Percentiles rank a stretch among this genome's conserved stretches.
Conservation (phyloP, 805 yeast species). For the Ogataea methanolica region DNA sequence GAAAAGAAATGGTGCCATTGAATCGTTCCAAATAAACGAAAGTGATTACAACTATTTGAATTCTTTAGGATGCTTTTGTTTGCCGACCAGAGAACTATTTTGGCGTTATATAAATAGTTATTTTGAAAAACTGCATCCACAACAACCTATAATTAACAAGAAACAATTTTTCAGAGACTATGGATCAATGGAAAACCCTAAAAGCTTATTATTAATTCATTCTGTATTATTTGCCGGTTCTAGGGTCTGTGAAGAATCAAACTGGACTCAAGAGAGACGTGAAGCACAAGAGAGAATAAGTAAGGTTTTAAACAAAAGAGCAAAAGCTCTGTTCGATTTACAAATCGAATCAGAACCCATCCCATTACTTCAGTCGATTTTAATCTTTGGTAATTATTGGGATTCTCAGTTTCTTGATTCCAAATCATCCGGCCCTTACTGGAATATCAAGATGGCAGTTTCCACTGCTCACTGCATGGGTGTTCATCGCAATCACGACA, state of each 20-base stretch:
- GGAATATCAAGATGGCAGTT: constrained; percentile 62
- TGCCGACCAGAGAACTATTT: constrained; percentile 58
- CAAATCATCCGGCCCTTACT: constrained; percentile 60
- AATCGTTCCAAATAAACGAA: constrained; percentile 10
- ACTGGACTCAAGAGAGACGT: constrained; percentile 39
- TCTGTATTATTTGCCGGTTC: constrained; percentile 68
- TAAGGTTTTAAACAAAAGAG: constrained; percentile 62
- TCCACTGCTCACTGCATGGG: constrained; percentile 75
- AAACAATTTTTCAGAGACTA: constrained; percentile 55
- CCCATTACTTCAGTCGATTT: constrained; percentile 54
- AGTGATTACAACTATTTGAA: constrained; percentile 19
- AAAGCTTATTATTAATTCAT: constrained; percentile 59
- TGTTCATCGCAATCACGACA: constrained; percentile 47
- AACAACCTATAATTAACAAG: constrained; percentile 63
- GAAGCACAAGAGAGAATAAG: constrained; percentile 33
- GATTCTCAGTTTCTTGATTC: constrained; percentile 69
- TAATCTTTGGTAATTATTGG: constrained; percentile 65
- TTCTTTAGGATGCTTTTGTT: constrained; percentile 54
- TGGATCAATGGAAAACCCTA: constrained; percentile 48
- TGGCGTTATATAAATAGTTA: constrained; percentile 57
- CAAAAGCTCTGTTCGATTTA: constrained; percentile 70
- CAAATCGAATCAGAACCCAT: constrained; percentile 64
- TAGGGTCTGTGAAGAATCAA: constrained; percentile 51
- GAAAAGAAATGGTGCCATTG: neutral
- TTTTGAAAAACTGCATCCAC: constrained; percentile 62